Percentiles rank a stretch among this genome's conserved stretches.
Evolutionary conservation across 2,329 filamentous ascomycete species (phyloP).

Genomic region (Colletotrichum lindemuthianum): DNA sequence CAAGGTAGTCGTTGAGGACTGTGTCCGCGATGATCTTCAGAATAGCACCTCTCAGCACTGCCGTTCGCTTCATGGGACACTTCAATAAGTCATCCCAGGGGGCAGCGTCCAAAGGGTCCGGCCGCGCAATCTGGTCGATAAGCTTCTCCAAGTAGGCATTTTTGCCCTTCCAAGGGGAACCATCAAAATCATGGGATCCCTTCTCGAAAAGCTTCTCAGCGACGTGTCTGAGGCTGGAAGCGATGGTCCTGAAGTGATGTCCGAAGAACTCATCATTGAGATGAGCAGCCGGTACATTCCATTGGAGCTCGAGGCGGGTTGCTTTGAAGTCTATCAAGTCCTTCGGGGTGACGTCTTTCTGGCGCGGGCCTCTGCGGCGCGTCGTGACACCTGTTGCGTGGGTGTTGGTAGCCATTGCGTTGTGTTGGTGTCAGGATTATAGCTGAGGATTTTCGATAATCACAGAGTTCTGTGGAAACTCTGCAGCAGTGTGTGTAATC

Average conservation of each 20-base stretch:
- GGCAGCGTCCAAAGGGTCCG: conserved; percentile 37
- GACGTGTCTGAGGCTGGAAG: conserved; percentile 39
- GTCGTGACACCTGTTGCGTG: too few species aligned
- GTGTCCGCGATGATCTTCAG: conserved; percentile 41
- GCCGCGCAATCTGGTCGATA: conserved; percentile 41
- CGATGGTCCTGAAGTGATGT: conserved; percentile 32
- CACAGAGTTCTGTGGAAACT: too few species aligned
- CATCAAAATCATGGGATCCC: not conserved
- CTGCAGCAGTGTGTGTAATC: too few species aligned
- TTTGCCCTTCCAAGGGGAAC: conserved; percentile 13
- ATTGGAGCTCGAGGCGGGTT: conserved; percentile 16
- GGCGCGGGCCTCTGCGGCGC: not conserved
- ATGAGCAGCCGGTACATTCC: not conserved
- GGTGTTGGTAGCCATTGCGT: too few species aligned
- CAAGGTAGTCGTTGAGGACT: conserved; percentile 44
- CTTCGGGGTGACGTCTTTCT: not conserved
- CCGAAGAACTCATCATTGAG: conserved; percentile 27
- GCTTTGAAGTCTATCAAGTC: conserved; percentile 21
- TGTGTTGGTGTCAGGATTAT: too few species aligned
- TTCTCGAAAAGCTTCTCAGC: conserved; percentile 37
- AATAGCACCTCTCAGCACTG: conserved; percentile 43
- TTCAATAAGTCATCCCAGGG: conserved; percentile 44
- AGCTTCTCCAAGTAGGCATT: conserved; percentile 2
- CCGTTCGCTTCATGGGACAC: conserved; percentile 38
- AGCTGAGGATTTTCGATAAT: too few species aligned